These are phyloP conservation scores for Vigna angularis DNA, from an alignment of 306 rosid genomes.

Conservation along the genomic window DNA sequence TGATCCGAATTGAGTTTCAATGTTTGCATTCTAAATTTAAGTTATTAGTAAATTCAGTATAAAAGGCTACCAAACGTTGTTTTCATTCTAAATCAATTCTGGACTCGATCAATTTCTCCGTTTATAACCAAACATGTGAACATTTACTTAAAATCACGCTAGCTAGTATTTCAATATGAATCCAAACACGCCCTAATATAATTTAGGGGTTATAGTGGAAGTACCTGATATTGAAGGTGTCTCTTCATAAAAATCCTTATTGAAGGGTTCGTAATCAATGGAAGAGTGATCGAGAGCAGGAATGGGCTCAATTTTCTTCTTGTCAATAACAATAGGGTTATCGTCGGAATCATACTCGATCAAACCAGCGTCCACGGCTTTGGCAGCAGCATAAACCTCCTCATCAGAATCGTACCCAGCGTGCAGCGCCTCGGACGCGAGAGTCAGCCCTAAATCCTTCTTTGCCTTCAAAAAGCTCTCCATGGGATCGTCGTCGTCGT, in stretches of 20 bases:
- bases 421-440: conserved; percentile 85
- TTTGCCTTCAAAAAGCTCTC: conserved; percentile 91
- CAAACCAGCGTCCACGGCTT: conserved; percentile 93
- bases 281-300: conserved; percentile 84
- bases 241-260: conserved; percentile 94
- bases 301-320: conserved; percentile 90
- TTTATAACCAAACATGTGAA: neutral
- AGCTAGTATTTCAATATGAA: neutral
- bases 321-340: conserved; percentile 77
- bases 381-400: conserved; percentile 99
- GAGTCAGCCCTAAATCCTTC: conserved; percentile 83
- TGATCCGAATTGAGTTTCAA: neutral
- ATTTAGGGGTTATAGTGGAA: neutral
- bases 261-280: conserved; percentile 83
- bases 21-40: neutral
- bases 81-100: neutral
- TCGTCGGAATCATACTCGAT: conserved; percentile 95
- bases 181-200: neutral
- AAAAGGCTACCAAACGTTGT: neutral
- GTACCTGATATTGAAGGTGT: conserved; percentile 81
- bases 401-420: conserved; percentile 97
- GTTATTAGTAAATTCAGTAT: neutral
- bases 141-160: neutral
- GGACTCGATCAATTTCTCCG: neutral
- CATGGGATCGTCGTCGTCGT: conserved; percentile 92